phyloP scores from a whole-genome alignment of 164 flowering plant species.

The Liquidambar formosana region DNA sequence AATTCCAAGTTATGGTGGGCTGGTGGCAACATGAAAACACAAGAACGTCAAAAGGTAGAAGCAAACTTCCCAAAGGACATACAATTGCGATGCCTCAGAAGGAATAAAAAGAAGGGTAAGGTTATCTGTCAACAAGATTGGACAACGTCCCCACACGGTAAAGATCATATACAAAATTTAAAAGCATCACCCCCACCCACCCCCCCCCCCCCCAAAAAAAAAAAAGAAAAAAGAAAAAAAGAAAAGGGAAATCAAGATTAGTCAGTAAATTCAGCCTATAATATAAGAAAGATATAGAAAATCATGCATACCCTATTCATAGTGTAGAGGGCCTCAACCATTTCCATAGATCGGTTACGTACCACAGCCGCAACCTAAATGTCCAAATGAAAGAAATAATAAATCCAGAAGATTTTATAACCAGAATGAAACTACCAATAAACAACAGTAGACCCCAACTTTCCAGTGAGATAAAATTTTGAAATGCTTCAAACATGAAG shows the following conservation, averaged over 20 bases:
- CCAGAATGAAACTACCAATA: not conserved
- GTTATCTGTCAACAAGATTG: no score
- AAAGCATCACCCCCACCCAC: no score
- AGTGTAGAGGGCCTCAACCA: slow-evolving; percentile 77
- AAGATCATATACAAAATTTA: no score
- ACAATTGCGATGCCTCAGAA: not conserved
- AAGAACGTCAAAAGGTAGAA: no score
- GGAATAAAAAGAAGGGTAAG: not conserved
- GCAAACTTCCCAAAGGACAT: not conserved
- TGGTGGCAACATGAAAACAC: not conserved
- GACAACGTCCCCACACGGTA: no score
- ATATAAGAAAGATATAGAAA: not conserved
- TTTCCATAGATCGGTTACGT: slow-evolving; percentile 59
- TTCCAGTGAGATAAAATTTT: not conserved
- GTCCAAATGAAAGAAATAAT: slow-evolving; percentile 18
- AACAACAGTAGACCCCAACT: not conserved
- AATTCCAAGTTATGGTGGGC: not conserved
- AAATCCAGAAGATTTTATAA: slow-evolving; percentile 3
- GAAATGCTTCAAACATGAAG: not conserved
- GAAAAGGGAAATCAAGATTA: not conserved
- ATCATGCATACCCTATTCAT: slow-evolving; percentile 58
- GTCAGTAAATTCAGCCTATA: not conserved
- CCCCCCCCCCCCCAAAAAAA: no score
- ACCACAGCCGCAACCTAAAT: slow-evolving; percentile 59
- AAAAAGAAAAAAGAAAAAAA: no score